Base-by-base conservation (phyloP, 2,329 filamentous ascomycete genomes). In the Sarocladium oryzae region DNA sequence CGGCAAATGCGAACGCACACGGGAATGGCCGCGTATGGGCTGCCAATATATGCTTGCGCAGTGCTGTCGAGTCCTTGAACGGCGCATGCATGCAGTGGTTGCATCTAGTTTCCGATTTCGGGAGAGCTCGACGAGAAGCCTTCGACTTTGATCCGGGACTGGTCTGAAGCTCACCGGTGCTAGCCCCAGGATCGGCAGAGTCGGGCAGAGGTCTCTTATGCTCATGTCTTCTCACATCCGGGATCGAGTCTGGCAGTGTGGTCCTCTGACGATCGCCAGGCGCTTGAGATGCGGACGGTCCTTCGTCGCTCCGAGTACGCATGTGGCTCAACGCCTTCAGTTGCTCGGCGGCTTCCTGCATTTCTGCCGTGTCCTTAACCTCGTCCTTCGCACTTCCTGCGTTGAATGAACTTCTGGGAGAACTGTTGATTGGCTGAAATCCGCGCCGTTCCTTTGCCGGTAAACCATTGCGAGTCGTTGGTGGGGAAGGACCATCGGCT, bases 1-100 rank as follows among this genome's bases (percentile, higher is more conserved):
- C 87, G 52, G 90, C 93, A 52, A 81, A 84, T 24, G 79, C 73
- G 64, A 96, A 90, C 52, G 88, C 82, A 66, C 92, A 97, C 20
- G 77, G 74, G 61, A 92, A 95, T 0, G 81, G 77, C 1, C 80
- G 77, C 61, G 83, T 86, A 55, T 87, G 84, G 2, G 82, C 81
- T 2, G 83, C 82, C 5, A 83, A 82, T 46, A 86, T 78, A 58
- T 86, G 83, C 58, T 85, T 85, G 28, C 81, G 74, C 33, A 85
- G 66, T 0, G 82, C 83, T 0, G 82, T 85, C 0, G 77, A 81
- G 60, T 85, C 82, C 57, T 84, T 85, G 61, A 85, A 85, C 2
- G 82, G 82, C 0, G 78, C 75, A 60, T 85, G 81, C 49, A 75
- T 82, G 61, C 82, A 85, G 50, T 80, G 71, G 16, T 69, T 73